Percentiles rank a stretch among this genome's conserved stretches.
Conservation (phyloP, 2,329 filamentous ascomycete genomes). For the Beauveria brongniartii region DNA sequence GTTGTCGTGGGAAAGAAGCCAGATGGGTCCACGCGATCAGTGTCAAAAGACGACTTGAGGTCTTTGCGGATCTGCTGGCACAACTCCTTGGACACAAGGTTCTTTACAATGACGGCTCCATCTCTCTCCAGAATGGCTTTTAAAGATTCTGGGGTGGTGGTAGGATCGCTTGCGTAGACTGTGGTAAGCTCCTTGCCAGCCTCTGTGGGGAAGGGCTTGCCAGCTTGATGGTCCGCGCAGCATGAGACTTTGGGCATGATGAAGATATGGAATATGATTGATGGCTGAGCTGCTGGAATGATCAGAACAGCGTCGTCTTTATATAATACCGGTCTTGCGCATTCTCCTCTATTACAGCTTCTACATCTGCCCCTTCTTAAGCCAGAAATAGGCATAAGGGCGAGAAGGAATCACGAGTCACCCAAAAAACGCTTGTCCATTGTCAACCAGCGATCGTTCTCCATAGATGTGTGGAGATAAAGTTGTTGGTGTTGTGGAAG, state of each 20-base stretch:
- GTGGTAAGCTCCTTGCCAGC: slow-evolving; percentile 16
- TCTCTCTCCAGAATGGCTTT: slow-evolving; percentile 21
- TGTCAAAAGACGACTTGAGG: slow-evolving; percentile 29
- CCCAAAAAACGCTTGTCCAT: no score
- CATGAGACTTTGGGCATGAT: not conserved
- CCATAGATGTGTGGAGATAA: not conserved
- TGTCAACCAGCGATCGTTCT: not conserved
- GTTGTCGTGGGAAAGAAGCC: slow-evolving; percentile 33
- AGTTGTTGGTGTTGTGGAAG: not conserved
- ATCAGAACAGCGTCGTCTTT: not conserved
- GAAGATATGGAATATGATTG: not conserved
- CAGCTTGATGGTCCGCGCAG: slow-evolving; percentile 3
- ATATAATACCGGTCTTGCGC: not conserved
- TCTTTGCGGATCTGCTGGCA: slow-evolving; percentile 28
- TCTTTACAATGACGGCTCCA: slow-evolving; percentile 29
- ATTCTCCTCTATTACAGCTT: not conserved
- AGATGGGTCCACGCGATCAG: slow-evolving; percentile 26
- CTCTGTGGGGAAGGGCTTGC: slow-evolving; percentile 15
- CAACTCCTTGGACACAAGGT: slow-evolving; percentile 24
- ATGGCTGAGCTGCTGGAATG: not conserved
- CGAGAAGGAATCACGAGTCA: not conserved
- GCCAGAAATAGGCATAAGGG: not conserved
- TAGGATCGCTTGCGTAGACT: slow-evolving; percentile 16
- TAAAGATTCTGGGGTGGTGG: slow-evolving; percentile 15
- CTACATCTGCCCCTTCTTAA: no score